Evolutionary conservation across 345 rosid species (phyloP).

Genomic region (Gossypium bickii): DNA sequence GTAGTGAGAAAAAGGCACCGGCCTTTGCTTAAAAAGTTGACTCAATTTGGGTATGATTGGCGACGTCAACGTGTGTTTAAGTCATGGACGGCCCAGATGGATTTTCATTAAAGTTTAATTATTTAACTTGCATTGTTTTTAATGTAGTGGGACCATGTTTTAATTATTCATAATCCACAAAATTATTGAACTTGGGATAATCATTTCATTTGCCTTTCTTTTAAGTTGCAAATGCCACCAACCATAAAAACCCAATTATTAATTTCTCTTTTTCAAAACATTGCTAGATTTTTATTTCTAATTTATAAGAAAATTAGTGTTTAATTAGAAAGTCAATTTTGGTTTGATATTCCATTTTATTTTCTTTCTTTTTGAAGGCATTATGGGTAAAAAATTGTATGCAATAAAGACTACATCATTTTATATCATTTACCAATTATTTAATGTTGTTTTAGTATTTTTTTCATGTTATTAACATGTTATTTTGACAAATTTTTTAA

Average conservation of each 20-base stretch:
- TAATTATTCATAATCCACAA: not conserved
- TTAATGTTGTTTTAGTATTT: no score
- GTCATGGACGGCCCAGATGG: not conserved
- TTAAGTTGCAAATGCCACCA: not conserved
- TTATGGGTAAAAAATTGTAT: no score
- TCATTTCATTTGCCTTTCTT: not conserved
- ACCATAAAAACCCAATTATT: not conserved
- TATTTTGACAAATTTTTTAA: no score
- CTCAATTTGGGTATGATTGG: not conserved
- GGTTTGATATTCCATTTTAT: not conserved
- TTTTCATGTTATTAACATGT: no score
- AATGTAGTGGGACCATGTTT: not conserved
- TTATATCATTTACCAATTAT: no score
- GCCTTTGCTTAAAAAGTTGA: not conserved
- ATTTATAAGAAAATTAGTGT: not conserved
- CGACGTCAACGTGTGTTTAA: not conserved
- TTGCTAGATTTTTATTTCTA: not conserved
- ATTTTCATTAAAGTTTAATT: not conserved
- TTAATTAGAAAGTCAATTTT: not conserved
- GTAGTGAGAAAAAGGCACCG: not conserved
- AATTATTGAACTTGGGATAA: constrained; percentile 2
- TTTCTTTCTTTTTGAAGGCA: not conserved
- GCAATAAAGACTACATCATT: fast-evolving
- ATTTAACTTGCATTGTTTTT: not conserved
- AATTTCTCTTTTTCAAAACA: not conserved